These are phyloP conservation scores for Leccinum obscurum DNA, from an alignment of 768 basidiomycete genomes.

Conservation along the genomic window DNA sequence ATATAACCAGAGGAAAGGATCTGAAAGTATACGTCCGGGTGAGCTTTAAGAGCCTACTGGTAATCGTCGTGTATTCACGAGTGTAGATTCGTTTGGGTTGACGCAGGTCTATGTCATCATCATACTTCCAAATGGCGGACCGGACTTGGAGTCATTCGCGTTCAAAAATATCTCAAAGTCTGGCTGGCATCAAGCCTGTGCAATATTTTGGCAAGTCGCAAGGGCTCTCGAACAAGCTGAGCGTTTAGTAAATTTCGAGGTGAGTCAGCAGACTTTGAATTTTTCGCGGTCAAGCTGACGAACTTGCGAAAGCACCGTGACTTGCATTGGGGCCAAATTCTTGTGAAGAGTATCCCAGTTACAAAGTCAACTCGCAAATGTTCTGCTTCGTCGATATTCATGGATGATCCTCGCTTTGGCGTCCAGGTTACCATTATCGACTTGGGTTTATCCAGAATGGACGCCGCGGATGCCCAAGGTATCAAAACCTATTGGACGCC, in stretches of 20 bases:
- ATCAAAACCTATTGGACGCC: slow-evolving; percentile 68
- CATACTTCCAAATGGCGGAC: slow-evolving; percentile 86
- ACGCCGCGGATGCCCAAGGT: slow-evolving; percentile 49
- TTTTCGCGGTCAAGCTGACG: slow-evolving; percentile 4
- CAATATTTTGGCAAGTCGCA: slow-evolving; percentile 89
- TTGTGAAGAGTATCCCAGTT: slow-evolving; percentile 60
- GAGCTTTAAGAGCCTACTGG: slow-evolving; percentile 19
- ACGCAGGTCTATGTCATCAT: slow-evolving; percentile 88
- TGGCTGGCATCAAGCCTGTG: slow-evolving; percentile 86
- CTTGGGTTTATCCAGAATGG: slow-evolving; percentile 88
- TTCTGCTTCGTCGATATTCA: slow-evolving; percentile 39
- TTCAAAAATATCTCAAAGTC: slow-evolving; percentile 57
- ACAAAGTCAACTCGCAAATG: slow-evolving; percentile 36
- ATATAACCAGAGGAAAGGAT: slow-evolving; percentile 72
- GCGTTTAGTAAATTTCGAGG: slow-evolving; percentile 82
- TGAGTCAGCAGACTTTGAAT: slow-evolving; percentile 35
- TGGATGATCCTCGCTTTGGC: slow-evolving; percentile 70
- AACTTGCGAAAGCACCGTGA: slow-evolving; percentile 78
- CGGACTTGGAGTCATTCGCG: slow-evolving; percentile 83
- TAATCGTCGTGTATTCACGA: slow-evolving; percentile 9
- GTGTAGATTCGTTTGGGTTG: slow-evolving; percentile 67
- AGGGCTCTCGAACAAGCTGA: slow-evolving; percentile 80
- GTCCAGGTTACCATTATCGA: slow-evolving; percentile 88
- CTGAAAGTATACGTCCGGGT: slow-evolving; percentile 87
- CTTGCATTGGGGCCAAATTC: slow-evolving; percentile 97